Base-by-base conservation (phyloP, 306 rosid genomes). In the Ammopiptanthus mongolicus region DNA sequence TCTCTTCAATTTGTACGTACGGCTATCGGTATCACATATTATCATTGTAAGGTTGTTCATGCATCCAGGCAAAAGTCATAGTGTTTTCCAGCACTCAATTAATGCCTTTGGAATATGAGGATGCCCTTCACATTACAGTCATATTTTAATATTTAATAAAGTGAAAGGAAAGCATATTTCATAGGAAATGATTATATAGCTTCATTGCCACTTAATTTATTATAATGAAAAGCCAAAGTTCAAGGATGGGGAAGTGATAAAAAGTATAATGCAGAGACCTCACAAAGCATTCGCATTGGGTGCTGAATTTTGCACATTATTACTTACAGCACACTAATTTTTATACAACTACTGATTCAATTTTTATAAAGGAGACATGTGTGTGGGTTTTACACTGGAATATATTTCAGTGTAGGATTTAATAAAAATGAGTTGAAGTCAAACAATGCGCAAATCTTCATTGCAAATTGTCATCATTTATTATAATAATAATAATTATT, bases 201-300 rank as follows among this genome's bases (percentile, higher is more conserved):
- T 78, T 62, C 81, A 44, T 62, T 57, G 8, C 50, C 29, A 51
- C 42, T 59, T 18, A 11, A 72, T 62, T 23, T 67, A 42, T 68
- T 77, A 51, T 68, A 42, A 69, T 60, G 53, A 51, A 84, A 84
- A 84, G 85, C 82, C 83, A 51, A 80, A 44, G 72, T 84, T 80
- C 74, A 80, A 65, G 84, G 82, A 44, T 23, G 58, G 19, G 59
- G 61, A 56, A 75, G 58, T 39, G 74, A 79, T 69, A 29, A 51
- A 51, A 78, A 75, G 82, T 25, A 67, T 69, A 80, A 61, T 14
- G 41, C 39, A 31, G 64, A 59, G 72, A 37, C 79, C 72, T 44
- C 42, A 46, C 59, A 44, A 23, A 15, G 52, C 55, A 70, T 36
- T 33, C 50, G 19, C 52, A 46, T 46, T 14, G 52, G 17, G 52